Conservation (phyloP, 1,139 yeast species). For the Zygosaccharomyces pseudobailii region DNA sequence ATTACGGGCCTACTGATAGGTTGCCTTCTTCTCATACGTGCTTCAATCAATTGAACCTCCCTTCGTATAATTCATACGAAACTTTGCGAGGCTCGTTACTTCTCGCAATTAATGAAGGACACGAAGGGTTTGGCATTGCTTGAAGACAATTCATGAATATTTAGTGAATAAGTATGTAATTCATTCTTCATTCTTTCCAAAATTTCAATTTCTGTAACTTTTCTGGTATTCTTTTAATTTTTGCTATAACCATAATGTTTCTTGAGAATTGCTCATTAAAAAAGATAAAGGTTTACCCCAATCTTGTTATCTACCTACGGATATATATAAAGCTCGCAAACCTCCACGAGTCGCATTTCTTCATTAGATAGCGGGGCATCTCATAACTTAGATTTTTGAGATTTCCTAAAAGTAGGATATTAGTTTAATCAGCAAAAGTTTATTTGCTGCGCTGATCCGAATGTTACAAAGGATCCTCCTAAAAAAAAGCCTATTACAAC, state of each 20-base stretch:
- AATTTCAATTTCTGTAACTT: background rate
- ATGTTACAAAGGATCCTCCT: background rate
- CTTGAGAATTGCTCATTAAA: no score
- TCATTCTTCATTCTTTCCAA: background rate
- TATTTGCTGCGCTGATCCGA: background rate
- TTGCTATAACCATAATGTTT: no score
- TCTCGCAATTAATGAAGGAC: conserved; percentile 89
- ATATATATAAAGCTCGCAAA: no score
- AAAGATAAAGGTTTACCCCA: no score
- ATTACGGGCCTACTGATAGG: conserved; percentile 79
- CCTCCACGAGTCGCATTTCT: no score
- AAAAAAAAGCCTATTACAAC: background rate
- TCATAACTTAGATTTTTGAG: no score
- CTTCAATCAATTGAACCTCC: conserved; percentile 90
- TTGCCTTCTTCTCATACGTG: conserved; percentile 96
- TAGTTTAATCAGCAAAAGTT: no score
- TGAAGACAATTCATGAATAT: conserved; percentile 6
- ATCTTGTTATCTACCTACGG: no score
- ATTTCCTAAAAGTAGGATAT: no score
- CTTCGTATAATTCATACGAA: conserved; percentile 88
- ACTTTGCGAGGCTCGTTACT: conserved; percentile 74
- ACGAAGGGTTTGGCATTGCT: conserved; percentile 81
- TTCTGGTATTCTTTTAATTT: no score
- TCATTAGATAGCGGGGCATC: no score
- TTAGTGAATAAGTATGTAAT: no score